Evolutionary conservation across 768 basidiomycete genomes (phyloP), one percentile per base, ranked within the genome.

Genomic region (Xerocomus potaroensis): DNA sequence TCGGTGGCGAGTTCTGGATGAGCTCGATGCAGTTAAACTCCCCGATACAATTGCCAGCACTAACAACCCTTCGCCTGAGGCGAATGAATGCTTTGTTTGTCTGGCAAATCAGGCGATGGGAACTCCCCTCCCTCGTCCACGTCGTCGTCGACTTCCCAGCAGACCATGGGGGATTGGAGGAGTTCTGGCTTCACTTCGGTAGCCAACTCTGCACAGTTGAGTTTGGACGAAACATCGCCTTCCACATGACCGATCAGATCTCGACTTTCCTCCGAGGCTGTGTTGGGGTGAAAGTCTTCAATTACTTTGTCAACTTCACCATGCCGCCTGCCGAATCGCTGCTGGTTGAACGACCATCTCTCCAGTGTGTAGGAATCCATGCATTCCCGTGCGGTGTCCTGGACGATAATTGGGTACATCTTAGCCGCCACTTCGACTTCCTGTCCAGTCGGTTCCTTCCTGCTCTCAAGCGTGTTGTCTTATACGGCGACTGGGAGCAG

Each of bases 241-340:
- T 84, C 60, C 65, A 74, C 35, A 59, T 77, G 45, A 43, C 47
- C 30, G 81, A 84, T 54, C 62, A 72, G 47, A 63, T 84, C 41
- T 56, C 72, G 5, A 43, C 59, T 7, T 73, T 80, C 56, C 63
- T 87, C 35, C 65, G 61, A 22, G 56, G 62, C 9, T 80, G 80
- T 51, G 64, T 72, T 0, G 65, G 50, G 22, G 69, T 83, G 26
- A 67, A 67, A 47, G 68, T 74, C 47, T 61, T 87, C 51, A 78
- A 82, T 60, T 84, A 79, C 56, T 75, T 72, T 59, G 33, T 77
- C 32, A 73, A 78, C 60, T 80, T 80, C 63, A 75, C 78, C 0
- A 31, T 49, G 26, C 56, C 51, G 34, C 68, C 56, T 24, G 32
- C 14, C 40, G 49, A 51, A 27, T 40, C 42, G 6, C 22, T 23